These are phyloP conservation scores for Saussurea involucrata DNA, from an alignment of 129 eudicot species.

Conservation along the genomic window DNA sequence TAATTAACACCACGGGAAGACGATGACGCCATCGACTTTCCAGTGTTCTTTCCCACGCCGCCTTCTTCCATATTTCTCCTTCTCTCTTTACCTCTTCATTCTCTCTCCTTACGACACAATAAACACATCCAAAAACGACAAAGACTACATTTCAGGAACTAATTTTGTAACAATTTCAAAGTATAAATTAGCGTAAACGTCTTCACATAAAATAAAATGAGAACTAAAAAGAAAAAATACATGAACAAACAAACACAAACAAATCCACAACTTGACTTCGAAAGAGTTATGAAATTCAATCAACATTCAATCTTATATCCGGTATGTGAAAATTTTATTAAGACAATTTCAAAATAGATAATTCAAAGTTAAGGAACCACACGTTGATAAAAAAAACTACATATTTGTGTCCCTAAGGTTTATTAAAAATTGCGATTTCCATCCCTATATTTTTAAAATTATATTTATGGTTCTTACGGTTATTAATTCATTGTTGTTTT, in stretches of 20 bases:
- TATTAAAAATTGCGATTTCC: no score
- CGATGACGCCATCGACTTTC: conserved; percentile 18
- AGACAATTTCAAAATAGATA: neutral
- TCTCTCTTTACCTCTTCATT: conserved; percentile 31
- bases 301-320: no score
- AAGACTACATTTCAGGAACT: neutral
- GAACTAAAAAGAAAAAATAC: neutral
- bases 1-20: conserved; percentile 16
- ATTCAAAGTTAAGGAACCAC: neutral
- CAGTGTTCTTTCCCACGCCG: conserved; percentile 26
- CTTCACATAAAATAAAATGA: neutral
- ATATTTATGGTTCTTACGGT: no score
- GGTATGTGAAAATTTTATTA: no score
- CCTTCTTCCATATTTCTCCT: conserved; percentile 37
- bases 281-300: neutral
- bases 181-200: neutral
- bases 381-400: neutral
- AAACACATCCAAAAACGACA: conserved; percentile 7
- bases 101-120: conserved; percentile 12
- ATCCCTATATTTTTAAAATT: no score
- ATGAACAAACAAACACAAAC: neutral
- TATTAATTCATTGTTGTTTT: no score
- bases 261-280: neutral
- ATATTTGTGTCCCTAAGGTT: no score
- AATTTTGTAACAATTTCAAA: neutral